Evolutionary conservation across 1,284 basidiomycete genomes (phyloP), one percentile per base, ranked within the genome.

Genomic region (Coriolopsis trogii): DNA sequence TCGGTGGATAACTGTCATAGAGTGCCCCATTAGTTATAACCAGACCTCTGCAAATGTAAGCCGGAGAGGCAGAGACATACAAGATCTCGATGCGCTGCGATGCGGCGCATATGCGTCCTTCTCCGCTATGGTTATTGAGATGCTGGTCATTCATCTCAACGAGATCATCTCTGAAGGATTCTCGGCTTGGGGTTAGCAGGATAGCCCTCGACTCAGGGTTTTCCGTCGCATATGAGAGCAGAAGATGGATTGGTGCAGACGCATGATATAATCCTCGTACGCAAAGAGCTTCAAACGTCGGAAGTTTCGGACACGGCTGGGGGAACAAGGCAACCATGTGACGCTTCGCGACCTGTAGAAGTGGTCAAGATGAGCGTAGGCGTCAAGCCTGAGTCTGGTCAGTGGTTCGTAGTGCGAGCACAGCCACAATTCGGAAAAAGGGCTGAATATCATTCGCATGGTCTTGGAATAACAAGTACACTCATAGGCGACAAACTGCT

Each of bases 1-100:
- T 82, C 12, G 80, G 77, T 6, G 87, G 85, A 66, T 89, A 91
- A 58, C 89, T 91, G 59, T 8, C 21, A 24, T 2, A 2, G 10
- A 26, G 12, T n/a, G n/a, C n/a, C n/a, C n/a, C n/a, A 15, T 46
- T 18, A 48, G n/a, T 12, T 10, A 3, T n/a, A 3, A 5, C 25
- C 31, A 4, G 20, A 13, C 6, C 24, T n/a, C n/a, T 20, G 21
- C 10, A 33, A 4, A 18, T 16, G n/a, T 20, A 4, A 42, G 10
- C 5, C 3, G 8, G 9, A 13, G 25, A 15, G 9, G 33, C 25
- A 21, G 20, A 8, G 33, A 77, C 81, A 52, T 60, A 88, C 87
- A 82, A 77, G 41, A 87, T 69, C 20, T 78, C 71, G 34, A 81
- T 73, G 34, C 75, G 74, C 9, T 76, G 75, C 26, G 82, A 69